A percentile compares a stretch with the other conserved stretches of the same genome.
Evolutionary conservation across 129 eudicot genomes (phyloP).

Genomic region (Flaveria bidentis): DNA sequence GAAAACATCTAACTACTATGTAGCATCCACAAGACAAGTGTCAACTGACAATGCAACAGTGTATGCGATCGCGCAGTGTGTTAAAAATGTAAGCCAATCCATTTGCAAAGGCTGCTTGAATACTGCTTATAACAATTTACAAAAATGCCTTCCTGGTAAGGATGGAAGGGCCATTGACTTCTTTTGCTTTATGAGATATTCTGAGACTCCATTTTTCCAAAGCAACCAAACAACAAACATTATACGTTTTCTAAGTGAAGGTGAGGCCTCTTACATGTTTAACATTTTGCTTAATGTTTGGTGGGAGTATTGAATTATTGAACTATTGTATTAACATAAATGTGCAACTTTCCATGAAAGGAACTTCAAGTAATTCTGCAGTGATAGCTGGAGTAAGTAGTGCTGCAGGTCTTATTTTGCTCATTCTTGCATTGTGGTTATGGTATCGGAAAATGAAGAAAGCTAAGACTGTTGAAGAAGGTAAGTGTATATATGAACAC

Average conservation of each 20-base stretch:
- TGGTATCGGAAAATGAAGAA: slow-evolving; percentile 35
- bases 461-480: slow-evolving; percentile 29
- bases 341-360: slow-evolving; percentile 24
- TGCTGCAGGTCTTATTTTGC: slow-evolving; percentile 38
- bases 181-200: slow-evolving; percentile 58
- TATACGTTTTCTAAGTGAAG: slow-evolving; percentile 40
- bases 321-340: background rate
- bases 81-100: slow-evolving; percentile 39
- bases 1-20: slow-evolving; percentile 43
- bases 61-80: slow-evolving; percentile 53
- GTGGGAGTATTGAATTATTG: background rate
- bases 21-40: slow-evolving; percentile 45
- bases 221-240: slow-evolving; percentile 38
- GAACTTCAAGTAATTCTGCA: slow-evolving; percentile 41
- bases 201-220: slow-evolving; percentile 40
- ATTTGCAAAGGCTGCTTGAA: slow-evolving; percentile 52
- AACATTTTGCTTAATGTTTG: background rate
- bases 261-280: slow-evolving; percentile 21
- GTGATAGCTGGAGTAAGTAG: slow-evolving; percentile 41
- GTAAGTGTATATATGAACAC: slow-evolving; percentile 19
- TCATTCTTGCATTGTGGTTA: slow-evolving; percentile 29
- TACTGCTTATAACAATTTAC: slow-evolving; percentile 44
- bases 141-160: slow-evolving; percentile 43
- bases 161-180: slow-evolving; percentile 56
- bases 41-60: slow-evolving; percentile 28